These are phyloP conservation scores for Calycina herbarum DNA, from an alignment of 2,329 filamentous ascomycete genomes.

Conservation along the genomic window DNA sequence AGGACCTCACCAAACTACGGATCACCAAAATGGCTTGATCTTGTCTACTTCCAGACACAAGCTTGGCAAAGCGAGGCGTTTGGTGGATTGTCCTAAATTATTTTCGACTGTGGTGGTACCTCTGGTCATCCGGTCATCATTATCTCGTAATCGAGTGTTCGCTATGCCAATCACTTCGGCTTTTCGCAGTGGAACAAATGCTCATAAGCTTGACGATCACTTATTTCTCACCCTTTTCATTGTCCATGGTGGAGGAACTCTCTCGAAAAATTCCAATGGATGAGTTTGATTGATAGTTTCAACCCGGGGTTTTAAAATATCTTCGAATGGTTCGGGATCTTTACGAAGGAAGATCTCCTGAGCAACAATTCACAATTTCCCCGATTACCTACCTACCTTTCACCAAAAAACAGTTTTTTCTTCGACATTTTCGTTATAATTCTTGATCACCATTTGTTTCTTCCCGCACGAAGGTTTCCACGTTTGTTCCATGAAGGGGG, in stretches of 20 bases:
- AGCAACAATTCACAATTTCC: no score
- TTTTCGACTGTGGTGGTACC: background rate
- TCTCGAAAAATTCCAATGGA: background rate
- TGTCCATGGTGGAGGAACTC: background rate
- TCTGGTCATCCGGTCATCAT: background rate
- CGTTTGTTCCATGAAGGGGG: no score
- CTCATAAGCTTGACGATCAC: background rate
- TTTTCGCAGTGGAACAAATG: background rate
- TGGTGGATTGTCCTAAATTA: background rate
- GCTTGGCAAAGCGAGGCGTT: slow-evolving; percentile 26
- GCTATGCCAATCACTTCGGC: no score
- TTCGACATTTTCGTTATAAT: no score
- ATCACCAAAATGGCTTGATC: slow-evolving; percentile 26
- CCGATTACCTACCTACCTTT: no score
- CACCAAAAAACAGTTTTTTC: no score
- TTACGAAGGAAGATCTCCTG: background rate
- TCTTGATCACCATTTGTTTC: no score
- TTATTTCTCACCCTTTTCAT: background rate
- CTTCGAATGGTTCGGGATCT: background rate
- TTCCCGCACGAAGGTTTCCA: no score
- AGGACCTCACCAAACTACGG: slow-evolving; percentile 21
- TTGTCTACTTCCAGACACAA: slow-evolving; percentile 28
- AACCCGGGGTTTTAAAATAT: background rate
- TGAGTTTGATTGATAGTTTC: background rate
- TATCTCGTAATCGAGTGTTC: background rate